Evolutionary conservation across 2,329 filamentous ascomycete species (phyloP), one percentile per base, ranked within the genome.

Genomic region (Claviceps sp.): DNA sequence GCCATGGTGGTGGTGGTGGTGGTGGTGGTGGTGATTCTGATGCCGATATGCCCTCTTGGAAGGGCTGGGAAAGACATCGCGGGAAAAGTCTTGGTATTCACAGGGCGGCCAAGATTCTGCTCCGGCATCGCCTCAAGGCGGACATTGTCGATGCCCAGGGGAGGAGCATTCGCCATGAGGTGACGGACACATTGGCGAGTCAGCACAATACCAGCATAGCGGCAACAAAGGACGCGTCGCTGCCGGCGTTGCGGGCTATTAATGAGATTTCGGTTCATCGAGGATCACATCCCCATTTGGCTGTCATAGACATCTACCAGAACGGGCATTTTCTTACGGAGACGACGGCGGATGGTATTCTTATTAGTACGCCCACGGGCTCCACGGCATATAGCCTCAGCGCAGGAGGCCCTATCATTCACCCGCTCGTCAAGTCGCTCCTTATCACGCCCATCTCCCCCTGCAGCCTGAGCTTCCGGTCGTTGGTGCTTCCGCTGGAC

Each of bases 381-480:
- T 94, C 87, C 42, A 98, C 93, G 0, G 93, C 93, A 0, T 98
- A 98, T 71, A 93, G 86, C 53, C 76, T 98, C n/a, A 93, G 86
- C 57, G 86, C 85, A 2, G 93, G 93, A 3, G 93, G 93, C 1
- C 87, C 85, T 59, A 97, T 98, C 59, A 86, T 97, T 42, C 93
- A 98, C 65, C 93, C 93, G 0, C 77, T 96, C 2, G 91, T 97
- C 2, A 85, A 87, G 39, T 88, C 87, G 1, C 76, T 97, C 14
- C 79, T 96, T 26, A 79, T 98, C 52, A 98, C 93, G 0, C 90
- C 93, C 23, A 96, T 98, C 62, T 96, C 90, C 64, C 88, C 93
- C 0, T 82, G 93, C 53, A 94, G 87, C 60, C 76, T 98, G 6
- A 93, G 86, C 55, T 98, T 98, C 70, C 80, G 93, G 4, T 93